Base-by-base conservation (phyloP, 106 monocot genomes). In the Platanthera zijinensis region DNA sequence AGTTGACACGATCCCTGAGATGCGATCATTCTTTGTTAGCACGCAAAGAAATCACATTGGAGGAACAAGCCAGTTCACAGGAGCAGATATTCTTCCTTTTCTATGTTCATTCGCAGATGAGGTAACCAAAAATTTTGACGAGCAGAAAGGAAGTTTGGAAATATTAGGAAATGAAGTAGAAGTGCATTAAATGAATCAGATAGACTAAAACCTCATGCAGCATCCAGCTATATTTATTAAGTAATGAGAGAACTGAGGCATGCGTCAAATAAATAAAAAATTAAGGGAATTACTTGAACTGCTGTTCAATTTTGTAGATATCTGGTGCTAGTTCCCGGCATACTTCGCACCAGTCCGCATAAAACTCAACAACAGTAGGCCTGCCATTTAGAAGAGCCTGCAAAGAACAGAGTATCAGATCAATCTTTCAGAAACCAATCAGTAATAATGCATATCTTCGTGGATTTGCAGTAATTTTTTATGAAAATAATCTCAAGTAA, bases 341-440 rank as follows among this genome's bases (percentile, higher is more conserved):
- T 73, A 96, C 96, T 88, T 93, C 93, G 85, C 93, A 93, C 93
- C 93, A 96, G 79, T 93, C 93, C 71, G 93, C 96, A 85, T 96
- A 96, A 80, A 93, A 96, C 57, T 89, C 91, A 4, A 96, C 93
- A 19, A 96, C 93, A 66, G 96, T 96, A 56, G 96, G 96, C 85
- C 45, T 78, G 46, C 93, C 93, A 86, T 96, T 96, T 84, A 85
- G 74, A 72, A 93, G 87, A 72, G 96, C 93, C 95, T 95, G 84
- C 79, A 49, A 72, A 5, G 21, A 73, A 15, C 51, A 83, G 28
- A n/a, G 70, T 70, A 48, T 17, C 70, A 17, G 12, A 70, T n/a
- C 67, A 67, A 67, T 28, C 8, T 10, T 67, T 12, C 47, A 9
- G 6, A 1, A 67, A 52, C 47, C 13, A 48, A 72, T 50, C 6